Base-by-base conservation (phyloP, 768 basidiomycete species). In the Termitomyces sp. region DNA sequence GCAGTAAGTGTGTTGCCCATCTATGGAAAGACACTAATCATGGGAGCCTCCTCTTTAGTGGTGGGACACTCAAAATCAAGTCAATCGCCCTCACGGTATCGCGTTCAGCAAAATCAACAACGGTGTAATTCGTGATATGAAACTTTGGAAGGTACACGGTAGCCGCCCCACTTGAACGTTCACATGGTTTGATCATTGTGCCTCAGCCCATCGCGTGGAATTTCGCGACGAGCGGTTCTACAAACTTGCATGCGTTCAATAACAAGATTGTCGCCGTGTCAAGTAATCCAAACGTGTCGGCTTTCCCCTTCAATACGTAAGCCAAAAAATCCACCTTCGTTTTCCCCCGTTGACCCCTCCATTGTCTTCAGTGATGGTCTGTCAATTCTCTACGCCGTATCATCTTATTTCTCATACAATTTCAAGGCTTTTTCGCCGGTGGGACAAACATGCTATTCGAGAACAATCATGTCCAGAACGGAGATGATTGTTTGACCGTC, bases 261-360 rank as follows among this genome's bases (percentile, higher is more conserved):
- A 87, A 86, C 64, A 74, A 68, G 52, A 85, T 86, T 20, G 55
- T 80, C 8, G 83, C 84, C 0, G 67, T 78, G 8, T 84, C 85
- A 1, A 76, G 79, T 59, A 79, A 70, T 37, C 61, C 55, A 13
- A 56, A 56, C 20, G 60, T 40, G 9, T 58, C 83, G 80, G 74
- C 80, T 1, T 83, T 84, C 71, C 83, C 84, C 8, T 84, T 83
- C 68, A 86, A 86, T 61, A 85, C 82, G 82, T 84, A 67, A 46
- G 81, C 71, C 36, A 37, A 20, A 7, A 2, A 30, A 18, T 30
- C 9, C 45, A 30, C 7, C n/a, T n/a, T 10, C 14, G 3, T 4
- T 16, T 18, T 37, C 14, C 16, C 46, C 44, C 16, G 24, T 27
- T 40, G 51, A 52, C 24, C 12, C 12, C 10, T 1, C 44, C 1